Percentiles rank a stretch among this genome's conserved stretches.
Conservation (phyloP, 164 flowering plant species). For the Protea cynaroides region DNA sequence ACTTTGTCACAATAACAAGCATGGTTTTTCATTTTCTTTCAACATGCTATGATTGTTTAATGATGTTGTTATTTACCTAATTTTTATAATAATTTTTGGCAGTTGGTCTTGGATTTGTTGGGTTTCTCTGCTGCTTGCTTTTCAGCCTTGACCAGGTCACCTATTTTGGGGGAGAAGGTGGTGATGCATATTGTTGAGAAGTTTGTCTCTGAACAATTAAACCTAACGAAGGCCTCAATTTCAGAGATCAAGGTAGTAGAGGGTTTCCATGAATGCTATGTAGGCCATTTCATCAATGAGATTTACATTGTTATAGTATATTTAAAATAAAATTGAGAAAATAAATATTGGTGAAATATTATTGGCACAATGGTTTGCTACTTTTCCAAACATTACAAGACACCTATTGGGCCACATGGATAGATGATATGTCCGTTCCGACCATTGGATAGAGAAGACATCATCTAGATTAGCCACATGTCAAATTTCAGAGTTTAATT, state of each 20-base stretch:
- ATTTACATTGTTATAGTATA: not conserved
- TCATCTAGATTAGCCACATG: too few relatives aligned
- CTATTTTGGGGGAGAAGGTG: constrained; percentile 27
- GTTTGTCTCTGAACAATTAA: constrained; percentile 53
- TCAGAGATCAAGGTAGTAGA: constrained; percentile 62
- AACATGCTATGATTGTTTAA: not conserved
- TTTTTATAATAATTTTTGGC: constrained; percentile 20
- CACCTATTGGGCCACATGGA: too few relatives aligned
- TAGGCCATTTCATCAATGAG: not conserved
- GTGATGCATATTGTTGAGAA: constrained; percentile 37
- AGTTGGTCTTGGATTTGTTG: constrained; percentile 65
- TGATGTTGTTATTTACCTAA: not conserved
- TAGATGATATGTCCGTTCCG: too few relatives aligned
- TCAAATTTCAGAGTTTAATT: too few relatives aligned
- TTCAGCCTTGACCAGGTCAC: constrained; percentile 39
- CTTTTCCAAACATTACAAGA: too few relatives aligned
- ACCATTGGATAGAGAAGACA: too few relatives aligned
- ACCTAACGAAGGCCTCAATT: constrained; percentile 41
- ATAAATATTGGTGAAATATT: too few relatives aligned
- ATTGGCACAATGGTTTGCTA: too few relatives aligned
- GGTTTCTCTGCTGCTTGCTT: constrained; percentile 42
- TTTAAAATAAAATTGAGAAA: not conserved
- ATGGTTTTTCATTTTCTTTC: not conserved
- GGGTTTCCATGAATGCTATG: not conserved
- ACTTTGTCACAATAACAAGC: not conserved